Base-by-base conservation (phyloP, 441 rosid genomes). In the Aquilaria agallochum region DNA sequence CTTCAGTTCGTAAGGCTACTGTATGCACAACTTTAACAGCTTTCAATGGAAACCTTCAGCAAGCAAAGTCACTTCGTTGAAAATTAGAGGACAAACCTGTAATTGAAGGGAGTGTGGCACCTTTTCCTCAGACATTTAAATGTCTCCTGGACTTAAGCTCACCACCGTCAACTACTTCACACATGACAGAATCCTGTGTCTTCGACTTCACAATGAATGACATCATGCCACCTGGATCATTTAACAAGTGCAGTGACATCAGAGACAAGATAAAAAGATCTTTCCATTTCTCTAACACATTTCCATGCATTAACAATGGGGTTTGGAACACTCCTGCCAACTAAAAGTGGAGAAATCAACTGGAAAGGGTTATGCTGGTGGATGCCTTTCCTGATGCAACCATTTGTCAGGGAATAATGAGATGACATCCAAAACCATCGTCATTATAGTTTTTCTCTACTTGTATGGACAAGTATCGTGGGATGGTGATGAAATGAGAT, bases 11-110 rank as follows among this genome's bases (percentile, higher is more conserved):
- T 68, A 89, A 70, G 49, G 97, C 80, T 65, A 92, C 96, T 0
- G 98, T 89, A 76, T 92, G 99, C 96, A 92, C 92, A 68, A 95
- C 97, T 74, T 92, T 91, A 72, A 85, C 98, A 63, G 98, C 99
- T 74, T 95, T 95, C 88, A 95, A 58, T 7, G 99, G 97, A 75
- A 92, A 95, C 72, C 97, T 95, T 71, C 61, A 66, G 59, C 50
- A 66, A 59, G 44, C 60, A 15, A 50, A 74, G 67, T 36, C 42
- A 36, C 58, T 56, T 55, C 57, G 15, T 48, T 66, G 57, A 36
- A 36, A 36, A 36, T 8, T 8, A 36, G 5, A 75, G 61, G n/a
- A 49, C 82, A n/a, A 72, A 95, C 98, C 97, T 66, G 96, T 92
- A 40, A 89, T 92, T 60, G 99, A 92, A 82, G 98, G 98, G 69